phyloP scores from a whole-genome alignment of 441 rosid species.

The Omphalea diandra region DNA sequence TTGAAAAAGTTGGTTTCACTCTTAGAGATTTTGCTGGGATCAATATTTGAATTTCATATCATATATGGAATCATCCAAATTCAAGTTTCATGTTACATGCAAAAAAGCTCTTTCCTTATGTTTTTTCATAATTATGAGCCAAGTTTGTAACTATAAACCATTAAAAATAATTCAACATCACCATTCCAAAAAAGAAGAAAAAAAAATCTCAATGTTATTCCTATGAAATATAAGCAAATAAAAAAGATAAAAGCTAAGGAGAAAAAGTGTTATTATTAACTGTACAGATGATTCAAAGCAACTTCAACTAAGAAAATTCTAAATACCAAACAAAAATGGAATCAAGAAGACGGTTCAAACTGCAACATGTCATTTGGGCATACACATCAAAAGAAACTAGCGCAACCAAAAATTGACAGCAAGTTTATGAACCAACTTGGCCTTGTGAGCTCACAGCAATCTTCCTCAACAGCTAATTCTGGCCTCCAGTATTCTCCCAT shows the following conservation, averaged over 20 bases:
- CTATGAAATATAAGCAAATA: too few species aligned
- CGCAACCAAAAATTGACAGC: background rate
- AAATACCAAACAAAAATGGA: too few species aligned
- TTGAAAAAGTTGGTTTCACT: slow-evolving; percentile 51
- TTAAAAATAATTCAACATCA: background rate
- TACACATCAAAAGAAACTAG: background rate
- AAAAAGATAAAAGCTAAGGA: too few species aligned
- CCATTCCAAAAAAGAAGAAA: background rate
- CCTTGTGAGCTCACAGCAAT: background rate
- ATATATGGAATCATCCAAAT: too few species aligned
- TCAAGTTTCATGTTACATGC: too few species aligned
- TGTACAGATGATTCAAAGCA: too few species aligned
- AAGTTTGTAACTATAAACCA: background rate
- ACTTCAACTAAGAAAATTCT: too few species aligned
- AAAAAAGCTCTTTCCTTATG: too few species aligned
- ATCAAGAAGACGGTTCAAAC: too few species aligned
- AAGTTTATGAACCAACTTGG: background rate
- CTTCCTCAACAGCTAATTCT: background rate
- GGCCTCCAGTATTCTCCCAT: background rate
- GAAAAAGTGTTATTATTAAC: too few species aligned
- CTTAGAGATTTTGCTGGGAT: slow-evolving; percentile 54
- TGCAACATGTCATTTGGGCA: background rate
- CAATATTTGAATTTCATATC: background rate
- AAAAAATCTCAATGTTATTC: too few species aligned
- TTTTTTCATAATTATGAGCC: too few species aligned